These are phyloP conservation scores for Paecilomyces sp. DNA, from an alignment of 2,329 filamentous ascomycete species.

Conservation along the genomic window DNA sequence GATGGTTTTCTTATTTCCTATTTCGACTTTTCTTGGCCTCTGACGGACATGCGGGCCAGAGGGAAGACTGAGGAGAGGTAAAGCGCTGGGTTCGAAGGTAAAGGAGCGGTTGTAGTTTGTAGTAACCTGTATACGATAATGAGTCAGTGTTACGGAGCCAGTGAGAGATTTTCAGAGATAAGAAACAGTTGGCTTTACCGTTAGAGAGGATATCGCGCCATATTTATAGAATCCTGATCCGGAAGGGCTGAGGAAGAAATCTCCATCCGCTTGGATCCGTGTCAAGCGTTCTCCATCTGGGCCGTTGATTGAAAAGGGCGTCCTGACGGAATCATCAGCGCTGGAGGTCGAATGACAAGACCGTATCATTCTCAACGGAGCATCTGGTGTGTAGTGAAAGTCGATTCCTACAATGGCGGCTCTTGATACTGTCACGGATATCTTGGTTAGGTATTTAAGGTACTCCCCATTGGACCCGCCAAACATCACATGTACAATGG, in stretches of 20 bases:
- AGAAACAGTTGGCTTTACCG: neutral
- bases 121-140: constrained; percentile 4
- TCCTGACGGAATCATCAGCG: constrained; percentile 6
- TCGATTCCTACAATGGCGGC: constrained; percentile 9
- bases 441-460: constrained; percentile 12
- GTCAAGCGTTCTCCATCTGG: constrained; percentile 11
- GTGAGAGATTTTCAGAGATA: neutral
- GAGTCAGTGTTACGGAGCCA: neutral
- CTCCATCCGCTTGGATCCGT: constrained; percentile 7
- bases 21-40: constrained; percentile 6
- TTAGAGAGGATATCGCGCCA: constrained; percentile 1
- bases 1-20: constrained; percentile 9
- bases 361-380: constrained; percentile 4
- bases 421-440: constrained; percentile 10
- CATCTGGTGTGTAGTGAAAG: constrained; percentile 8
- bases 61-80: constrained; percentile 10
- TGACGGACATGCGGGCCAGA: constrained; percentile 3
- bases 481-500: constrained; percentile 13
- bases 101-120: constrained; percentile 11
- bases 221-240: neutral
- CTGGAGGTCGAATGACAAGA: constrained; percentile 4
- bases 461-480: constrained; percentile 9
- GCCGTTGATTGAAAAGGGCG: constrained; percentile 12
- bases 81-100: constrained; percentile 11
- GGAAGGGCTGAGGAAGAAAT: constrained; percentile 1